Percentiles rank a stretch among this genome's conserved stretches.
Evolutionary conservation across 352 stramenopile species (phyloP).

Genomic region (Pythium sukuiense): DNA sequence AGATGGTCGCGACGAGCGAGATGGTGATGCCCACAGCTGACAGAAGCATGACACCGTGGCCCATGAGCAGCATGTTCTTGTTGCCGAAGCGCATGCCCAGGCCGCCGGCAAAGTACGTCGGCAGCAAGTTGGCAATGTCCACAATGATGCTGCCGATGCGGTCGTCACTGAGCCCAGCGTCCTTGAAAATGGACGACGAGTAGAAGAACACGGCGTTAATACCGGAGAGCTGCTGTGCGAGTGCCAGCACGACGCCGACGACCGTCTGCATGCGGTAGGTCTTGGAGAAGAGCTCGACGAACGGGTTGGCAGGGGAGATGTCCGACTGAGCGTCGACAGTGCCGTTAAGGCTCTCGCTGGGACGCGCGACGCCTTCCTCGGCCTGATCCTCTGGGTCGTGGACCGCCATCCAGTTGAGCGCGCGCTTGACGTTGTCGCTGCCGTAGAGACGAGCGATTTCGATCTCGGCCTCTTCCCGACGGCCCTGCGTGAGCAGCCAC

Average conservation of each 20-base stretch:
- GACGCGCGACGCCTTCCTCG: constrained; percentile 13
- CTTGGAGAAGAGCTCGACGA: constrained; percentile 35
- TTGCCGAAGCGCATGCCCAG: constrained; percentile 48
- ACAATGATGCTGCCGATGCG: constrained; percentile 44
- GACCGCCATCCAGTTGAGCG: constrained; percentile 34
- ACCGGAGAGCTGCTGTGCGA: constrained; percentile 53
- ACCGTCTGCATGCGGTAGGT: constrained; percentile 44
- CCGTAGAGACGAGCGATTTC: constrained; percentile 35
- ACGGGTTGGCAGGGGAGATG: constrained; percentile 20
- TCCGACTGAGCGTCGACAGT: constrained; percentile 9
- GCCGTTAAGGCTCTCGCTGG: constrained; percentile 19
- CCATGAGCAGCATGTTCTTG: constrained; percentile 51
- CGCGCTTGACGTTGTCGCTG: constrained; percentile 31
- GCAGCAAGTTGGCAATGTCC: constrained; percentile 47
- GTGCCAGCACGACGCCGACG: constrained; percentile 39
- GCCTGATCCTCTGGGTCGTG: constrained; percentile 27
- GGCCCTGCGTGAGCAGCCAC: constrained; percentile 41
- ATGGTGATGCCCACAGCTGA: constrained; percentile 54
- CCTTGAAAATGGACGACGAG: constrained; percentile 43
- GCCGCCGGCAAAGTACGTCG: constrained; percentile 33
- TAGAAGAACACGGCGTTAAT: constrained; percentile 64
- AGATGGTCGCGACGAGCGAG: constrained; percentile 38
- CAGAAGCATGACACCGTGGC: constrained; percentile 42
- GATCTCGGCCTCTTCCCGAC: constrained; percentile 29
- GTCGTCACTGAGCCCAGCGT: constrained; percentile 38